Evolutionary conservation across 108 stramenopile genomes (phyloP), one percentile per base, ranked within the genome.

Genomic region (Cyclotella distinguenda): DNA sequence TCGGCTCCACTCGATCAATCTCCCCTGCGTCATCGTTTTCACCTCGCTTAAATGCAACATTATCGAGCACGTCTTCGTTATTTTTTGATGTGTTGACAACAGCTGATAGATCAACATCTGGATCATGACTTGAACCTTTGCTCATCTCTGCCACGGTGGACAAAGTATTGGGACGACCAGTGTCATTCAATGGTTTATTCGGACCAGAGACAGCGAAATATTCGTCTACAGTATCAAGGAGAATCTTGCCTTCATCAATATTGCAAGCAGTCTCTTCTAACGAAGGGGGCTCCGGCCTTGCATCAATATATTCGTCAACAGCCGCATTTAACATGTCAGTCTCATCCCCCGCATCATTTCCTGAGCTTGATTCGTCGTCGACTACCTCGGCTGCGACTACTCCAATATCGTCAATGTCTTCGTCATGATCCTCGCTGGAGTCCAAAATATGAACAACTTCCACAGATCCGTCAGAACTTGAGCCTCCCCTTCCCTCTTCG

Each of bases 301-400:
- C 54, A 32, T 56, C 66, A 64, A 68, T 67, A 35, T 68, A 76
- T 45, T 58, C 30, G 35, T 76, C 60, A 12, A 68, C 74, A 9
- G 39, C 45, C n/a, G 62, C 67, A 56, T 76, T 76, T 15, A 75
- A 34, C 7, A 55, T 49, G 19, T 66, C 51, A 11, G 33, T 27
- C 25, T 54, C 31, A 30, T 28, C 39, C 1, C 15, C 46, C 26
- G 40, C 60, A 4, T 39, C 62, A 0, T 57, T 47, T 11, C 64
- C 67, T 6, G 54, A 9, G 19, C 34, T 36, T 21, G 33, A 55
- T 18, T 55, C 35, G 31, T 45, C 56, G 5, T 57, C 71, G 31
- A 47, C 33, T 3, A 36, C 22, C 10, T 67, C 54, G n/a, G 43
- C 66, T 15, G 18, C 19, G 3, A 27, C 23, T 2, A 16, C 27